Evolutionary conservation across 2,329 filamentous ascomycete species (phyloP).

Genomic region (Ceratocystis eucalypticola): DNA sequence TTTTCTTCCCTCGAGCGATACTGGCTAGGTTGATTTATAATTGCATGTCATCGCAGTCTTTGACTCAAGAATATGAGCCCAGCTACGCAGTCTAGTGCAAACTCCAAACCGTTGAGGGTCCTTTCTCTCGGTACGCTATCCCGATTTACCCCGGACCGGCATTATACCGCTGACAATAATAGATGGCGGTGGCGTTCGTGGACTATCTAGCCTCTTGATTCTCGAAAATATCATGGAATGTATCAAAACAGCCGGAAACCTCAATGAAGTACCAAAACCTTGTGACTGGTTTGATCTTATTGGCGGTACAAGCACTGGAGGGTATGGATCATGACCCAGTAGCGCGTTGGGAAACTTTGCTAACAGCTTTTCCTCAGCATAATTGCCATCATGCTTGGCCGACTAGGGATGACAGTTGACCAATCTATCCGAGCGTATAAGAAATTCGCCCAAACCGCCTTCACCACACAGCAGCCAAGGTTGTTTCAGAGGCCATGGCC

Average conservation of each 20-base stretch:
- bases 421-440: neutral
- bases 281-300: constrained; percentile 25
- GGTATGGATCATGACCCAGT: constrained; percentile 17
- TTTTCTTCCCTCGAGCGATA: no score
- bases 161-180: no score
- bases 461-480: neutral
- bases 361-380: neutral
- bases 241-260: constrained; percentile 18
- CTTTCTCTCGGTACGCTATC: no score
- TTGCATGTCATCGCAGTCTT: no score
- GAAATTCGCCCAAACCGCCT: neutral
- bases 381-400: neutral
- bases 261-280: constrained; percentile 21
- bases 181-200: no score
- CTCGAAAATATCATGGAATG: neutral
- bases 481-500: neutral
- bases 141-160: no score
- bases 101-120: no score
- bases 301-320: constrained; percentile 25
- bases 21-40: no score
- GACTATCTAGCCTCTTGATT: no score
- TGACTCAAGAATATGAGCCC: no score
- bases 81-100: no score
- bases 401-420: neutral
- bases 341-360: constrained; percentile 12